A percentile compares a stretch with the other conserved stretches of the same genome.
Conservation (phyloP, 768 basidiomycete species). For the Gloeopeniophorella convolvens region DNA sequence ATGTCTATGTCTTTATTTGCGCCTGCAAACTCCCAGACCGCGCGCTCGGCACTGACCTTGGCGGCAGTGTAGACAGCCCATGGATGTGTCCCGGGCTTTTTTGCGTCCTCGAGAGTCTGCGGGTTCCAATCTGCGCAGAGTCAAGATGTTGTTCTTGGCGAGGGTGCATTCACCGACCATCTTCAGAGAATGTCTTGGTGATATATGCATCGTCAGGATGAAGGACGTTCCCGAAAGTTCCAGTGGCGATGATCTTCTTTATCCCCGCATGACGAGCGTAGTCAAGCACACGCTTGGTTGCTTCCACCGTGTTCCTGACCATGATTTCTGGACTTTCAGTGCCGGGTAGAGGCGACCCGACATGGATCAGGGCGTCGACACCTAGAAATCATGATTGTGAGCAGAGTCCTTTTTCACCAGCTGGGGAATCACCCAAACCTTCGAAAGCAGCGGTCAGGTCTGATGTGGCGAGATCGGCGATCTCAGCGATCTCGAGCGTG, state of each 20-base stretch:
- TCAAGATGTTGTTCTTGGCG: neutral
- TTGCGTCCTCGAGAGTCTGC: neutral
- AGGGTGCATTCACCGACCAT: neutral
- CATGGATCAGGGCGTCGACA: neutral
- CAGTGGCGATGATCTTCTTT: slow-evolving; percentile 1
- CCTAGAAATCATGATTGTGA: neutral
- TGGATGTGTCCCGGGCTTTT: neutral
- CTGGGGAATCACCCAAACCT: too few species aligned
- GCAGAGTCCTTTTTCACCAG: too few species aligned
- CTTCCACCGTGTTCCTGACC: neutral
- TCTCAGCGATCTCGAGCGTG: slow-evolving; percentile 1
- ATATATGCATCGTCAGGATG: too few species aligned
- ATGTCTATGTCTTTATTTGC: slow-evolving; percentile 3
- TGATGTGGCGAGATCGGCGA: neutral
- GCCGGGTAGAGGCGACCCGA: neutral
- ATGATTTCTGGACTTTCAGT: too few species aligned
- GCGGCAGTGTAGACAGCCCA: neutral
- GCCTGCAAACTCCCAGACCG: neutral
- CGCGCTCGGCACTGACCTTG: neutral
- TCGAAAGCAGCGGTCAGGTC: neutral
- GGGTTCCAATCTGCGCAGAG: neutral
- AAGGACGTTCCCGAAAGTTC: neutral
- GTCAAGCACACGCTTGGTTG: neutral
- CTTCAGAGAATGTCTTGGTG: neutral
- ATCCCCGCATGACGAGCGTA: neutral